Evolutionary conservation across 2,329 filamentous ascomycete genomes (phyloP), one percentile per base, ranked within the genome.

Genomic region (Talaromyces sp.): DNA sequence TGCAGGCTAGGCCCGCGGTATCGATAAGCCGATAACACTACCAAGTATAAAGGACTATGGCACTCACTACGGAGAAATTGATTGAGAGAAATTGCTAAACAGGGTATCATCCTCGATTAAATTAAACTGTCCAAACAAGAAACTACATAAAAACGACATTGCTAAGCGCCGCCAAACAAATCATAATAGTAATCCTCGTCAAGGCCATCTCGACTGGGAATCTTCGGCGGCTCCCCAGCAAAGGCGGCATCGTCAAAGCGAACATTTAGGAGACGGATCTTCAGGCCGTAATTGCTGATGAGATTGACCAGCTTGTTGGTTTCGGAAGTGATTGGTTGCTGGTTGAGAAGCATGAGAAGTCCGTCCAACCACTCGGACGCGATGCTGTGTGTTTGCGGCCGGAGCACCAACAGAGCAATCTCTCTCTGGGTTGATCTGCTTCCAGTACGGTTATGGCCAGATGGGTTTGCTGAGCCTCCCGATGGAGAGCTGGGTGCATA

Each of bases 291-390:
- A 66, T 95, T 90, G 69, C 87, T 87, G 62, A 97, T 90, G 68
- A 97, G 79, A 59, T 88, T 86, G 58, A 97, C 88, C 63, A 97
- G 79, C 74, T 94, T 95, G 72, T 89, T 93, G 38, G 94, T 97
- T 77, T 97, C 93, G 2, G 92, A 86, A n/a, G 94, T 99, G 71
- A 99, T 97, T 21, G 94, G 94, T 61, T 92, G 86, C 75, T 99
- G 94, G 70, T 95, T 92, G 26, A 99, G 82, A 58, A 99, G 81
- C 92, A 99, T 96, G 60, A 97, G 82, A 65, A 99, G 78, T 0
- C 94, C 94, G 72, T 99, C 94, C 5, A 99, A 82, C 94, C 94
- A 99, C 76, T 99, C 94, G 0, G 92, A 95, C 10, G 94, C 94
- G 54, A 94, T 79, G 65, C 86, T 90, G 71, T 94, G 89, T 61